Conservation (phyloP, 148 eudicot species). For the Amaranthus palmeri region DNA sequence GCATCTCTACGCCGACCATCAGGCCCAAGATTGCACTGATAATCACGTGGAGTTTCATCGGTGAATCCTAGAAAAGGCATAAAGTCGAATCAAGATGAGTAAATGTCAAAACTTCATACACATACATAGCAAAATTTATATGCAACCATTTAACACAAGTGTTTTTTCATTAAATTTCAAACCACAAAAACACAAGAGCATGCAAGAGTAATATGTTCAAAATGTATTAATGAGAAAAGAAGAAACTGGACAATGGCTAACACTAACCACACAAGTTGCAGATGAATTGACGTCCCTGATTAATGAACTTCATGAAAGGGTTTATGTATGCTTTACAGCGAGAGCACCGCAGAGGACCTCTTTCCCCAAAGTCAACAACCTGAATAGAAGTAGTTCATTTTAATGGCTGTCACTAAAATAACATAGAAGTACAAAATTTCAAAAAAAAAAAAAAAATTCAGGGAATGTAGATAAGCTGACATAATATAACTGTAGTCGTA, state of each 20-base stretch:
- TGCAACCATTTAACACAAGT: background rate
- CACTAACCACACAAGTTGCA: conserved; percentile 94
- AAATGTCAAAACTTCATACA: background rate
- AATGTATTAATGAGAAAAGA: background rate
- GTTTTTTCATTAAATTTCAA: background rate
- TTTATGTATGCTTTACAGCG: conserved; percentile 99
- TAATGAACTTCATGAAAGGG: conserved; percentile 94
- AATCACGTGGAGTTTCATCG: conserved; percentile 95
- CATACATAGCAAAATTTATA: background rate
- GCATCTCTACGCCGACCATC: conserved; percentile 99
- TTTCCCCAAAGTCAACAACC: conserved; percentile 96
- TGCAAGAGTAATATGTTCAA: background rate
- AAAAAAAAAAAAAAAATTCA: too few relatives aligned
- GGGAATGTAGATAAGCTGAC: background rate
- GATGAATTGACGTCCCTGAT: conserved; percentile 88
- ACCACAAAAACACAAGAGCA: background rate
- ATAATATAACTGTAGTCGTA: background rate
- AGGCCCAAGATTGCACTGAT: conserved; percentile 92
- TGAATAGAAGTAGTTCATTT: conserved; percentile 23
- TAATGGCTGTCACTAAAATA: background rate
- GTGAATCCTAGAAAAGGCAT: conserved; percentile 64
- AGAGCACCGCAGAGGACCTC: conserved; percentile 97
- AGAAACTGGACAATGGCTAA: background rate
- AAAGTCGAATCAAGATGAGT: background rate
- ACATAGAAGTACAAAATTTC: too few relatives aligned